Conservation (phyloP, 2,329 filamentous ascomycete genomes). For the Sclerotinia minor region DNA sequence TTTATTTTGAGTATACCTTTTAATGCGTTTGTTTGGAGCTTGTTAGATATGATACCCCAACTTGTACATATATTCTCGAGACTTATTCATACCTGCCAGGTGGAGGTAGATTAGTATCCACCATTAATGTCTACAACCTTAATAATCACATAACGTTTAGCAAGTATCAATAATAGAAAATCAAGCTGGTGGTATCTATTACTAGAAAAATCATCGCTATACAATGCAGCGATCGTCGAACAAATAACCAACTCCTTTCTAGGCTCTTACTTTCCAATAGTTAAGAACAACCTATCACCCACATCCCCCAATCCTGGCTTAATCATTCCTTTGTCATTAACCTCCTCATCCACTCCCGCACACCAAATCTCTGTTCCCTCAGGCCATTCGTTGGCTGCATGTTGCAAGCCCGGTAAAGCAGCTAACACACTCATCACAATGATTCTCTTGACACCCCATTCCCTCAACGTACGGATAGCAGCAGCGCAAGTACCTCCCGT, state of each 20-base stretch:
- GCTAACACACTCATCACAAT: conserved; percentile 75
- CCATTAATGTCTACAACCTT: conserved; percentile 19
- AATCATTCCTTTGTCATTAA: conserved; percentile 84
- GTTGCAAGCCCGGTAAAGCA: conserved; percentile 67
- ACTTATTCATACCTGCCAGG: conserved; percentile 16
- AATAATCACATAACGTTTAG: not conserved
- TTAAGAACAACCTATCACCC: conserved; percentile 85
- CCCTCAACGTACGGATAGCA: conserved; percentile 82
- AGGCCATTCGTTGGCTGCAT: conserved; percentile 75
- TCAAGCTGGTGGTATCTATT: conserved; percentile 20
- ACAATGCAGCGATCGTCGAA: not conserved
- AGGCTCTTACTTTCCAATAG: conserved; percentile 70
- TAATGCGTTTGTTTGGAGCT: conserved; percentile 12
- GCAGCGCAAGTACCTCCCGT: conserved; percentile 88
- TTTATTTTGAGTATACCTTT: conserved; percentile 20
- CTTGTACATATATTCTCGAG: conserved; percentile 25
- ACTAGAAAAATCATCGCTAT: not conserved
- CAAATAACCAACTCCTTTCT: not conserved
- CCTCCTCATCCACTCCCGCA: conserved; percentile 71
- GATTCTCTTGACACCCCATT: conserved; percentile 87
- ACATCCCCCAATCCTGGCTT: conserved; percentile 88
- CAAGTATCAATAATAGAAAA: not conserved
- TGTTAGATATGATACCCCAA: conserved; percentile 27
- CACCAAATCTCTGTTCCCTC: conserved; percentile 79
- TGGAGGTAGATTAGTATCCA: conserved; percentile 26